phyloP scores from a whole-genome alignment of 1,284 basidiomycete genomes.

The Gymnopus androsaceus region DNA sequence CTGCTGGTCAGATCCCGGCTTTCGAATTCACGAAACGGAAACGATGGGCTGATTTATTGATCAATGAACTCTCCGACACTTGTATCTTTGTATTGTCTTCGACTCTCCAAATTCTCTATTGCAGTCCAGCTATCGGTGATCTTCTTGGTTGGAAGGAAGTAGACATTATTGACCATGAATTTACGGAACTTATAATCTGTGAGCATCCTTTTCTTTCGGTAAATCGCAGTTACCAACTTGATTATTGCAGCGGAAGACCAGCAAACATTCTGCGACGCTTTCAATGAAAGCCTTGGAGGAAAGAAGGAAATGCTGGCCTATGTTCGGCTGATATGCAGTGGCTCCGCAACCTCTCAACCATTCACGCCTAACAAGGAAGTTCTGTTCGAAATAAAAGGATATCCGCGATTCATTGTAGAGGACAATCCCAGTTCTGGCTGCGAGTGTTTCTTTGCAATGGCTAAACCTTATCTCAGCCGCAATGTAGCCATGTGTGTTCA shows the following conservation, averaged over 20 bases:
- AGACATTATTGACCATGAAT: constrained; percentile 69
- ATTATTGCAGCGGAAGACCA: constrained; percentile 59
- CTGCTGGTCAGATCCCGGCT: constrained; percentile 21
- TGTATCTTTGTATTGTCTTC: constrained; percentile 70
- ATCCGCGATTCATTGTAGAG: constrained; percentile 55
- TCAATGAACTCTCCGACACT: constrained; percentile 75
- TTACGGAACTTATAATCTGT: constrained; percentile 70
- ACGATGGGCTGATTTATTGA: constrained; percentile 82
- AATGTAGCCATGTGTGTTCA: constrained; percentile 65
- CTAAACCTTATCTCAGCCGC: constrained; percentile 76
- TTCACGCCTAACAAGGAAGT: constrained; percentile 41
- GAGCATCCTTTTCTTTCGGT: constrained; percentile 25
- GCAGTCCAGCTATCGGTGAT: constrained; percentile 67
- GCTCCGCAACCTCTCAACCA: constrained; percentile 6
- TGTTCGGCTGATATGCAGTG: constrained; percentile 54
- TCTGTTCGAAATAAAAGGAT: constrained; percentile 75
- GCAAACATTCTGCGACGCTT: constrained; percentile 53
- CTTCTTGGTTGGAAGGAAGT: constrained; percentile 75
- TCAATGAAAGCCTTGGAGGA: constrained; percentile 53
- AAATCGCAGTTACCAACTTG: constrained; percentile 5
- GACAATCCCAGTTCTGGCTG: constrained; percentile 33
- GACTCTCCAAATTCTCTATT: constrained; percentile 66
- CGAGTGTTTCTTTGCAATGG: constrained; percentile 69
- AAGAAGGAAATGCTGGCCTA: constrained; percentile 58
- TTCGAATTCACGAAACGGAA: constrained; percentile 86